Conservation (phyloP, 2,329 filamentous ascomycete genomes). For the Sodiomyces alkalinus region DNA sequence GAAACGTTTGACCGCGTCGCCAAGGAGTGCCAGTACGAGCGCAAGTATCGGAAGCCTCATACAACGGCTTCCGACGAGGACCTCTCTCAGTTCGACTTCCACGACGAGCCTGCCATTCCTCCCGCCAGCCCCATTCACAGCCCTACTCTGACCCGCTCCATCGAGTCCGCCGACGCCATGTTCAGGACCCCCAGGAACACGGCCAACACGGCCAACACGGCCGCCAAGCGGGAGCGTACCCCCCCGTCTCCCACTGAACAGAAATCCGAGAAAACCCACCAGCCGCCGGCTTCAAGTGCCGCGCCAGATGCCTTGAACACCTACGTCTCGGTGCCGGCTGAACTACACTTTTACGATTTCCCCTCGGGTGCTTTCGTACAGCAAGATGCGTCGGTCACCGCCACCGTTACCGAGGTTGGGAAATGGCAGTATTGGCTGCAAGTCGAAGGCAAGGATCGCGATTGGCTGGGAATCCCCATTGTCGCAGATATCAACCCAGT, state of each 20-base stretch:
- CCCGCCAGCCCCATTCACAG: constrained; percentile 48
- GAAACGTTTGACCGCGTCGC: constrained; percentile 70
- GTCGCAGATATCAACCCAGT: constrained; percentile 85
- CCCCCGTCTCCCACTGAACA: constrained; percentile 14
- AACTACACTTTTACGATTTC: constrained; percentile 91
- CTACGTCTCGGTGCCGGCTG: constrained; percentile 59
- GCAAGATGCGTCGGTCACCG: constrained; percentile 60
- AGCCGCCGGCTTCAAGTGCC: constrained; percentile 34
- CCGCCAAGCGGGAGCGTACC: constrained; percentile 24
- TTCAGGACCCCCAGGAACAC: constrained; percentile 22
- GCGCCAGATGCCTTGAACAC: constrained; percentile 58
- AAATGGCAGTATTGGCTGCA: constrained; percentile 95
- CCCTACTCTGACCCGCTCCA: constrained; percentile 36
- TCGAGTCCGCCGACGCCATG: constrained; percentile 44
- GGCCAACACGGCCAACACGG: constrained; percentile 24
- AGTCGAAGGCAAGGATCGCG: constrained; percentile 56
- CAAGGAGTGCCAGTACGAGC: constrained; percentile 91
- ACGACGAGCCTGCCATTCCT: constrained; percentile 46
- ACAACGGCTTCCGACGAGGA: constrained; percentile 71
- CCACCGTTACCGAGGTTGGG: constrained; percentile 72
- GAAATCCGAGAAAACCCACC: constrained; percentile 17
- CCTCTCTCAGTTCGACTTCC: constrained; percentile 69
- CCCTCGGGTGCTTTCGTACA: constrained; percentile 69
- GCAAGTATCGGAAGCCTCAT: constrained; percentile 72
- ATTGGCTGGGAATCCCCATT: constrained; percentile 78